Evolutionary conservation across 768 basidiomycete species (phyloP), one percentile per base, ranked within the genome.

Genomic region (Xerocomellus amylosporus): DNA sequence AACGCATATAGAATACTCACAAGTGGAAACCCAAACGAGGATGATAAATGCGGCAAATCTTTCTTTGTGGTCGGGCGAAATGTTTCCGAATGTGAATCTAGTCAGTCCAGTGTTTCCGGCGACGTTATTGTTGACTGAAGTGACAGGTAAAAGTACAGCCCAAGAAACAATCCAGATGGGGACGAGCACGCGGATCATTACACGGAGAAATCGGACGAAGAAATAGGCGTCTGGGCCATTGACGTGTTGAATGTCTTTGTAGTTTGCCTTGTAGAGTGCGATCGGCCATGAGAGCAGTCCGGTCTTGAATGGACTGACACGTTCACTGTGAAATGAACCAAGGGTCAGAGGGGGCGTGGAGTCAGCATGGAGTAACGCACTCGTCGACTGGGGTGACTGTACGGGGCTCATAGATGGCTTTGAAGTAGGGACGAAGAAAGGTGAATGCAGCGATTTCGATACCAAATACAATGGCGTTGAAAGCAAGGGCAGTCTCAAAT

Each of bases 101-200:
- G 87, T 82, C 56, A 97, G 75, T 4, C 87, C 85, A 1, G 70
- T 70, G 51, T 82, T 77, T 14, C 74, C 74, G 1, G 64, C 54
- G 2, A 76, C 75, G 2, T 63, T 56, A 0, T 85, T 87, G 49
- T 77, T 74, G 47, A 82, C 82, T 24, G 80, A 72, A 6, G 86
- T 82, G 61, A 89, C 71, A 20, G 96, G 96, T 1, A 98, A 73
- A 31, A 98, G 81, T 53, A 97, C 76, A 46, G 74, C 66, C 95
- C 96, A 98, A 2, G 92, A 90, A 34, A 98, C 28, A 46, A 93
- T 58, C 95, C 93, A 99, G 64, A 97, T 91, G 22, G 97, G 95
- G 7, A 95, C 62, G 67, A 98, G 79, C 24, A 94, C 74, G 59
- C 85, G 81, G 46, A 84, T 68, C 83, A 97, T 88, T 78, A 98